A percentile compares a stretch with the other conserved stretches of the same genome.
These are phyloP conservation scores for Wickerhamiella galacta DNA, from an alignment of 805 yeast genomes.

Conservation along the genomic window DNA sequence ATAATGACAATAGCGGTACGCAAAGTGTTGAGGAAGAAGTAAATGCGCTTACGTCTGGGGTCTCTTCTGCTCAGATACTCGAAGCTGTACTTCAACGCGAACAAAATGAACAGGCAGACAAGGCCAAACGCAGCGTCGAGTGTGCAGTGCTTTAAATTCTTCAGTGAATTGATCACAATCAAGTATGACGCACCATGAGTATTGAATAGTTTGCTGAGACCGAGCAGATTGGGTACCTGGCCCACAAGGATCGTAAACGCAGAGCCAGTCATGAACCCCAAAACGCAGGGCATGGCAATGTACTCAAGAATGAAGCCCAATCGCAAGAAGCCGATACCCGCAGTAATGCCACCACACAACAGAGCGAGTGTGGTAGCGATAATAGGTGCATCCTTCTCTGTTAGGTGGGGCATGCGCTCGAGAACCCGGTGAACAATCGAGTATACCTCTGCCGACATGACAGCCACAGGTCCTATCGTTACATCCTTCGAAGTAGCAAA, in stretches of 20 bases:
- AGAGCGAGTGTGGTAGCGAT: constrained; percentile 71
- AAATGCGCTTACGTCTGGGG: constrained; percentile 38
- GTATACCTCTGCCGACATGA: constrained; percentile 75
- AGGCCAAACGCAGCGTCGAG: constrained; percentile 84
- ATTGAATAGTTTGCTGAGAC: constrained; percentile 45
- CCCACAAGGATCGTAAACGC: constrained; percentile 71
- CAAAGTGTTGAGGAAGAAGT: constrained; percentile 58
- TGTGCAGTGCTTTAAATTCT: constrained; percentile 50
- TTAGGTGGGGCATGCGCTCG: constrained; percentile 27
- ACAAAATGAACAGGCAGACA: constrained; percentile 53
- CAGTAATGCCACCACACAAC: constrained; percentile 71
- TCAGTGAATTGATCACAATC: constrained; percentile 55
- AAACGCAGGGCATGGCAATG: constrained; percentile 79
- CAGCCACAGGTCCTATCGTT: constrained; percentile 93
- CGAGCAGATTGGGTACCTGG: constrained; percentile 77
- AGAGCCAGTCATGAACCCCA: constrained; percentile 92
- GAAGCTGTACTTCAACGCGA: constrained; percentile 50
- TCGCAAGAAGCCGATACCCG: constrained; percentile 67
- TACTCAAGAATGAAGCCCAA: constrained; percentile 79
- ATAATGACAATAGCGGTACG: constrained; percentile 72
- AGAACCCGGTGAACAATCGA: constrained; percentile 56
- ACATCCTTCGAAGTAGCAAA: constrained; percentile 94
- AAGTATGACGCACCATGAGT: constrained; percentile 54
- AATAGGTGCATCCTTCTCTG: constrained; percentile 36
- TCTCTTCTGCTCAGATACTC: constrained; percentile 43